Base-by-base conservation (phyloP, 257 asterid species). In the Lycium barbarum region DNA sequence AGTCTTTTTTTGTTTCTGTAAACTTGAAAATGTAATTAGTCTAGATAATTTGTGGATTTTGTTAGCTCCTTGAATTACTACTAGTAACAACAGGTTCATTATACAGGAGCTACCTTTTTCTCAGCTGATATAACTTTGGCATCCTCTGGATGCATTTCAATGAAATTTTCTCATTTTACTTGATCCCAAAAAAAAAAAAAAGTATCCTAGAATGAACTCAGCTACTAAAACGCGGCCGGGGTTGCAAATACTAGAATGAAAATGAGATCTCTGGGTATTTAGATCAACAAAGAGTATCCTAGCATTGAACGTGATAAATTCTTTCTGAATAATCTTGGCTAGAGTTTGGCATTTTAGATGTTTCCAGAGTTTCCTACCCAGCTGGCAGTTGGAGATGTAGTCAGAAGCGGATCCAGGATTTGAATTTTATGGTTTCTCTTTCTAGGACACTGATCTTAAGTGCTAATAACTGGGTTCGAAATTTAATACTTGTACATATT, bases 211-310 rank as follows among this genome's bases (percentile, higher is more conserved):
- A 74, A 49, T 49, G 62, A 76, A 76, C 14, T 76, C 63, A 76
- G 63, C 81, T 45, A 73, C 40, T 73, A 73, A 72, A 45, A 26
- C 33, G 33, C 33, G 33, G 33, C 33, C 33, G 15, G 7, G 38
- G 58, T n/a, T 49, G n/a, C 7, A 74, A 74, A 51, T 76, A 22
- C 62, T 74, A 22, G 81, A 49, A 12, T 11, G 62, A 49, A 43
- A 49, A 26, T 26, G 33, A 26, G 33, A 26, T 26, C 33, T 26
- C 33, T 74, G 67, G 5, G 62, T 7, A 47, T 47, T 49, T 74
- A 22, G 62, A 74, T 73, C 81, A 49, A 62, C 81, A 33, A 73
- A 47, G 81, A 13, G 81, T 74, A 74, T 13, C 62, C 81, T 51
- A 12, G 45, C 81, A 74, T 13, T 51, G 22, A 51, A 13, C 22